These are phyloP conservation scores for Lactarius akahatsu DNA, from an alignment of 768 basidiomycete species.

Conservation along the genomic window DNA sequence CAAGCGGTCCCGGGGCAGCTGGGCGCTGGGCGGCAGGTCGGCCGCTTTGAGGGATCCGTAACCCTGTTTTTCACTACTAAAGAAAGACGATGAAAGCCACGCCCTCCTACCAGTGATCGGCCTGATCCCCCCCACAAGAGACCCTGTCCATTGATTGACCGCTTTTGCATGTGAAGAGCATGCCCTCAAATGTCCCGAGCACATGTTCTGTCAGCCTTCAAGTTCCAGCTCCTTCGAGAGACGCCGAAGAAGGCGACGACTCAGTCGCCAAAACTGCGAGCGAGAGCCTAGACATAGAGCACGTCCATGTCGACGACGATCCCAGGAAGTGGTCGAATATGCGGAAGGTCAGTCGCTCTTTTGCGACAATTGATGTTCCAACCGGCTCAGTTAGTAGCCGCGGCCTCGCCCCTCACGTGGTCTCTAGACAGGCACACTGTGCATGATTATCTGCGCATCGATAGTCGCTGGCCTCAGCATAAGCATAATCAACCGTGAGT, in stretches of 20 bases:
- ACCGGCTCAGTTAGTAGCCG: not conserved
- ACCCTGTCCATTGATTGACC: not conserved
- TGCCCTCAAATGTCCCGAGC: not conserved
- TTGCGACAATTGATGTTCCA: not conserved
- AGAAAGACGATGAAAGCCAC: not conserved
- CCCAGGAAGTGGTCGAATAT: constrained; percentile 57
- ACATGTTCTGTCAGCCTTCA: not conserved
- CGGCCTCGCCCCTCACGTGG: constrained; percentile 36
- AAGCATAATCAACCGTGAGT: constrained; percentile 68
- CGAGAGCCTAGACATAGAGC: constrained; percentile 46
- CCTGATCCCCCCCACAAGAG: not conserved
- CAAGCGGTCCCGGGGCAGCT: not conserved
- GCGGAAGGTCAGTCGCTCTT: constrained; percentile 48
- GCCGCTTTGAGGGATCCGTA: not conserved
- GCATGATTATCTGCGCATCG: constrained; percentile 50
- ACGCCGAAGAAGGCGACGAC: not conserved
- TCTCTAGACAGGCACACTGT: constrained; percentile 36
- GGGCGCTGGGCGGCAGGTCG: too few species aligned
- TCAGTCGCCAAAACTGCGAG: not conserved
- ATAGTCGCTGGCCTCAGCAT: constrained; percentile 58
- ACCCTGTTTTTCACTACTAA: not conserved
- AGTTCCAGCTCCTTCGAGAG: not conserved
- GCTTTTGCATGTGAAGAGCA: not conserved
- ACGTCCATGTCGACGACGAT: constrained; percentile 54
- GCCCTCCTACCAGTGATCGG: not conserved